Conservation (phyloP, 345 rosid species). For the Euphorbia tirucalli region DNA sequence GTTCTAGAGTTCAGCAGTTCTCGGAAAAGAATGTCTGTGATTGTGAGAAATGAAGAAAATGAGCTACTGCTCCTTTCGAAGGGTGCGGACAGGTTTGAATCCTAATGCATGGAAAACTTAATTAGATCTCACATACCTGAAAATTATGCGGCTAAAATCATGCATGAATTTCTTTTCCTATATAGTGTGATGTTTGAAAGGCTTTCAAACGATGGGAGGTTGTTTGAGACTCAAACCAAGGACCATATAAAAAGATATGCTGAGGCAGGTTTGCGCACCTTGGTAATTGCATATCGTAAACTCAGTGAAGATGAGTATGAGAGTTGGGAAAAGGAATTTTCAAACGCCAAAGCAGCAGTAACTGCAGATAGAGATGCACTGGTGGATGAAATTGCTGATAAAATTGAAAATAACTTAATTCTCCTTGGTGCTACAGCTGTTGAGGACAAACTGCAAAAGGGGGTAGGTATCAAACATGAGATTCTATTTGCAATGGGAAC, state of each 20-base stretch:
- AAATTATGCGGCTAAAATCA: slow-evolving; percentile 15
- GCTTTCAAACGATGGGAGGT: slow-evolving; percentile 52
- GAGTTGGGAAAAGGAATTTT: slow-evolving; percentile 57
- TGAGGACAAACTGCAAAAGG: slow-evolving; percentile 86
- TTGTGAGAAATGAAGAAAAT: slow-evolving; percentile 58
- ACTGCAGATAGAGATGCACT: slow-evolving; percentile 51
- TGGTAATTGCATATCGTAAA: slow-evolving; percentile 74
- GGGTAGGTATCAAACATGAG: slow-evolving; percentile 46
- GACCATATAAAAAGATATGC: slow-evolving; percentile 60
- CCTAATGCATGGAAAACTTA: slow-evolving; percentile 5
- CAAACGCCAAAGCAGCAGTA: slow-evolving; percentile 51
- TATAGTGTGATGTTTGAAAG: slow-evolving; percentile 71
- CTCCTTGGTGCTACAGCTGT: slow-evolving; percentile 97
- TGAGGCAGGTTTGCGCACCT: slow-evolving; percentile 69
- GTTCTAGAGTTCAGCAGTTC: slow-evolving; percentile 80
- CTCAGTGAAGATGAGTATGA: slow-evolving; percentile 58
- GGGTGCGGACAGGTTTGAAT: slow-evolving; percentile 87
- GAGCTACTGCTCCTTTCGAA: slow-evolving; percentile 65
- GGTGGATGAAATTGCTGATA: slow-evolving; percentile 54
- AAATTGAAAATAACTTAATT: slow-evolving; percentile 63
- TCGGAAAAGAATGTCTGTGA: slow-evolving; percentile 90
- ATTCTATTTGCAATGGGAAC: neutral
- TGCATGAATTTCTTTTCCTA: slow-evolving; percentile 13
- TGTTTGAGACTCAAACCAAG: slow-evolving; percentile 51
- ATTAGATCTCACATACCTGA: slow-evolving; percentile 14